Base-by-base conservation (phyloP, 2,329 filamentous ascomycete species). In the Microdochium bolleyi region DNA sequence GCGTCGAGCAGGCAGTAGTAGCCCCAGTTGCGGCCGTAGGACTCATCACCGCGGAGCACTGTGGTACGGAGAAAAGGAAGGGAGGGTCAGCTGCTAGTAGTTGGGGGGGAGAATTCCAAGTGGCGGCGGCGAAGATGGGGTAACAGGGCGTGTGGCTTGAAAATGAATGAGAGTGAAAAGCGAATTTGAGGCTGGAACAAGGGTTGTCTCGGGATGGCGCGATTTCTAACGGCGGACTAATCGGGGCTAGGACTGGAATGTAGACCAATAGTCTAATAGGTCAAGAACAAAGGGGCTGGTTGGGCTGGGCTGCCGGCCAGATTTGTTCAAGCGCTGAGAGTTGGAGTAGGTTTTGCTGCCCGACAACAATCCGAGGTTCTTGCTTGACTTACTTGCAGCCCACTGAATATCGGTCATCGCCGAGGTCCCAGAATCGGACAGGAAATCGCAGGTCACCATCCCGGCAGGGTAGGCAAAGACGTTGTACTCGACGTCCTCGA, bases 361-460 rank as follows among this genome's bases (percentile, higher is more conserved):
- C n/a, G n/a, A n/a, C n/a, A n/a, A n/a, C n/a, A n/a, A n/a, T n/a
- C n/a, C n/a, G n/a, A n/a, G n/a, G n/a, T n/a, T n/a, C n/a, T n/a
- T n/a, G n/a, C n/a, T 7, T 41, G 19, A 41, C 56, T 58, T 55
- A 60, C 56, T 51, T 19, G 59, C 58, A 8, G 61, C 54, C 59
- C 61, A 64, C 54, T 64, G 62, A 1, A 59, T 21, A 38, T 64
- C 60, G 5, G 58, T 63, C 60, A 63, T 62, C 24, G 60, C 61
- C 22, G 60, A 59, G 19, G 62, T 63, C 3, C 61, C 61, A 1
- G 59, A 61, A 41, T 64, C 62, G 4, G 58, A 59, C 16, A 64
- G 53, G 34, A 55, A 60, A 44, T 64, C 62, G 30, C 58, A 60
- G 7, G 52, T 58, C n/a, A 55, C 61, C 60, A 53, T 58, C 57